phyloP scores from a whole-genome alignment of 1,139 yeast species.

The Suhomyces guaymorum region DNA sequence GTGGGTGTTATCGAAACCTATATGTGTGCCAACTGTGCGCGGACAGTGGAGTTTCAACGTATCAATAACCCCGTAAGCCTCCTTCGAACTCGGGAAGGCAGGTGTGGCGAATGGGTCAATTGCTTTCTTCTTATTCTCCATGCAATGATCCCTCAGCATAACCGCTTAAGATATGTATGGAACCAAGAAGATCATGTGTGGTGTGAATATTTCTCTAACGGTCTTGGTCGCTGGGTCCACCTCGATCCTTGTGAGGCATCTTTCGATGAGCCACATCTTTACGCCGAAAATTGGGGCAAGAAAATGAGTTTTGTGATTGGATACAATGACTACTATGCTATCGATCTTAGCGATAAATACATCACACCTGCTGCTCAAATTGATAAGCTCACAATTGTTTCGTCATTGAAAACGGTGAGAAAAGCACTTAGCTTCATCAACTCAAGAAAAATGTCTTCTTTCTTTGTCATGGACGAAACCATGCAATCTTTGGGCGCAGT shows the following conservation, averaged over 20 bases:
- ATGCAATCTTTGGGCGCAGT: neutral
- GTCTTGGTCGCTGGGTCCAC: conserved; percentile 75
- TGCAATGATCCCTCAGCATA: conserved; percentile 34
- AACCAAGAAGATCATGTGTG: conserved; percentile 94
- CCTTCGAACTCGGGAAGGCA: conserved; percentile 62
- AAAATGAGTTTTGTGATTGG: conserved; percentile 87
- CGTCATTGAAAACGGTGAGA: conserved; percentile 4
- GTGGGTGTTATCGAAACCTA: conserved; percentile 57
- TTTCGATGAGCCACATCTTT: conserved; percentile 76
- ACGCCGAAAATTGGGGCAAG: conserved; percentile 89
- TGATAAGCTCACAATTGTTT: conserved; percentile 29
- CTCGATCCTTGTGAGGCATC: conserved; percentile 87
- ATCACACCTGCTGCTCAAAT: conserved; percentile 55
- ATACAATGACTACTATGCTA: conserved; percentile 56
- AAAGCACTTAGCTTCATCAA: conserved; percentile 7
- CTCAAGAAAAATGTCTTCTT: conserved; percentile 2
- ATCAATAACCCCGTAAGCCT: conserved; percentile 68
- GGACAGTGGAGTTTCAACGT: conserved; percentile 64
- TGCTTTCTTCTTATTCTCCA: conserved; percentile 71
- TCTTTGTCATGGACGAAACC: neutral
- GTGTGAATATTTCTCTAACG: conserved; percentile 81
- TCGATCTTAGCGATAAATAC: conserved; percentile 72
- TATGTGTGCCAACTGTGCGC: conserved; percentile 53
- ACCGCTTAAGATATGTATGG: conserved; percentile 65
- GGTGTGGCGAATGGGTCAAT: conserved; percentile 97